A percentile compares a stretch with the other conserved stretches of the same genome.
Evolutionary conservation across 768 basidiomycete species (phyloP).

Genomic region (Cystofilobasidium macerans): DNA sequence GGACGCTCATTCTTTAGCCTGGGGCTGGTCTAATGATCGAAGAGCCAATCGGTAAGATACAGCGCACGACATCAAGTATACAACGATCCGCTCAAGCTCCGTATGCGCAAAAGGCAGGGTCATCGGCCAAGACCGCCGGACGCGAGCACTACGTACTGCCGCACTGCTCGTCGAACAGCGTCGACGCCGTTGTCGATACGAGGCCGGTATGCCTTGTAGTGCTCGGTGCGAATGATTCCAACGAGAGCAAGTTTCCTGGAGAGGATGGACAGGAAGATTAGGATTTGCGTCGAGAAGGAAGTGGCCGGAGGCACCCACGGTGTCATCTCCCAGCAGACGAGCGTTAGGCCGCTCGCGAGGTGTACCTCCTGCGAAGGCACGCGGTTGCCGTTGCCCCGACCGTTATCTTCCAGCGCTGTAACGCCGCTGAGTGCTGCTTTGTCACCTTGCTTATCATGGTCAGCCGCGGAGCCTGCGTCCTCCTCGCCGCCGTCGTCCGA

Average conservation of each 20-base stretch:
- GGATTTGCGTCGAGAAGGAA: background rate
- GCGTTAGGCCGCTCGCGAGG: background rate
- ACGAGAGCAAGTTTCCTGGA: background rate
- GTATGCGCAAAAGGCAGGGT: background rate
- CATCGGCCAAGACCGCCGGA: background rate
- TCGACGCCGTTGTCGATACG: background rate
- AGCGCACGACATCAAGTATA: too few species aligned
- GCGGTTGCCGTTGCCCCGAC: background rate
- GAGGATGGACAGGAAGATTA: background rate
- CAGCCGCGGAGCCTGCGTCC: background rate
- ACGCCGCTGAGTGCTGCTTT: background rate
- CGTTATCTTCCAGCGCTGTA: background rate
- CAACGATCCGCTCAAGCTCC: background rate
- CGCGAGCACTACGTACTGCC: background rate
- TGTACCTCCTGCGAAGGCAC: background rate
- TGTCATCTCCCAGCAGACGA: constrained; percentile 13
- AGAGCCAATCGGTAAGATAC: too few species aligned
- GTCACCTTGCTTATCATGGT: too few species aligned
- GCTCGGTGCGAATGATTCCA: constrained; percentile 2
- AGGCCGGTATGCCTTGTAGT: background rate
- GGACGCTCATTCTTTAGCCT: too few species aligned
- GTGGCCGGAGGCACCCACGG: background rate
- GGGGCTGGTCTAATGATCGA: too few species aligned
- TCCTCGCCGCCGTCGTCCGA: background rate
- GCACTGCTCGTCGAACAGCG: background rate